Percentiles rank a stretch among this genome's conserved stretches.
Evolutionary conservation across 768 basidiomycete genomes (phyloP).

Genomic region (Boletus sp.): DNA sequence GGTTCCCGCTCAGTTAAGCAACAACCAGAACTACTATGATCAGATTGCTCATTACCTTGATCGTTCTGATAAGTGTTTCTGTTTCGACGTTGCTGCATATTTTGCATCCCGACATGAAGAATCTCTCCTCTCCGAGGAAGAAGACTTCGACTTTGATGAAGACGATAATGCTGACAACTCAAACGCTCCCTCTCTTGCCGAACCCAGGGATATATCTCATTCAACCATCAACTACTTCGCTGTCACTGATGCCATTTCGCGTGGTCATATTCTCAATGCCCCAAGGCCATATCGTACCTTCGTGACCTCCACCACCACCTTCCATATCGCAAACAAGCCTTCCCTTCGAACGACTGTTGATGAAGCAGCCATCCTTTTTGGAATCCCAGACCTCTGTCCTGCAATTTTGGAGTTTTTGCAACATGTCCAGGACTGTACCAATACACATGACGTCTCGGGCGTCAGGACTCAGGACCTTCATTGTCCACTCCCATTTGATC

Average conservation of each 20-base stretch:
- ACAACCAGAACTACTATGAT: too few species aligned
- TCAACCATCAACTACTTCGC: neutral
- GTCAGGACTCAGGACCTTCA: too few species aligned
- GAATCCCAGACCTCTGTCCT: neutral
- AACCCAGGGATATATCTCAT: neutral
- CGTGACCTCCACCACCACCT: neutral
- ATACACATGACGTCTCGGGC: too few species aligned
- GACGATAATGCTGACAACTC: neutral
- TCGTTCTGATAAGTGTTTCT: neutral
- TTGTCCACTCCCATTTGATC: too few species aligned
- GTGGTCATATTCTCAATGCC: neutral
- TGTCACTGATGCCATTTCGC: neutral
- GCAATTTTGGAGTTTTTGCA: neutral
- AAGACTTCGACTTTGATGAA: neutral
- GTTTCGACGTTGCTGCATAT: neutral
- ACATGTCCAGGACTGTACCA: neutral
- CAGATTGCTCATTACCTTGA: neutral
- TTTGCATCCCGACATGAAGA: neutral
- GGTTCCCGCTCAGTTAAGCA: neutral
- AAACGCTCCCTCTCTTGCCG: neutral
- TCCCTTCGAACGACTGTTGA: neutral
- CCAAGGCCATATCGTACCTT: neutral
- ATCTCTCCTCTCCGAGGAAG: neutral
- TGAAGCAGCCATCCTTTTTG: neutral
- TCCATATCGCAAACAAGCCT: neutral